Base-by-base conservation (phyloP, 2,329 filamentous ascomycete species). In the Penicillium psychrosexuale region DNA sequence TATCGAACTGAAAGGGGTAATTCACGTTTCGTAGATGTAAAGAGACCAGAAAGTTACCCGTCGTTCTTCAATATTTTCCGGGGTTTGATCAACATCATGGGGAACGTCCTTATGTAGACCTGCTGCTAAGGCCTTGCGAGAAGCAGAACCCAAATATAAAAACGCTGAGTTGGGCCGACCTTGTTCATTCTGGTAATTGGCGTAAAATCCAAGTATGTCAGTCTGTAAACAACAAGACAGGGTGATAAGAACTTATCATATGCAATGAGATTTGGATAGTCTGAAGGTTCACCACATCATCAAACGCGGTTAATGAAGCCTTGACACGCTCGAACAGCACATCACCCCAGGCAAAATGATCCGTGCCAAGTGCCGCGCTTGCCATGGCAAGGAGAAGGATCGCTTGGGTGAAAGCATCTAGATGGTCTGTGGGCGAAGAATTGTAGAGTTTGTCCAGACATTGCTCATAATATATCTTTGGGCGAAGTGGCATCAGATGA, bases 241-340 rank as follows among this genome's bases (percentile, higher is more conserved):
- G 1, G 8, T 4, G 3, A 34, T 40, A 33, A 59, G 8, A 28
- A 74, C 76, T 76, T 75, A 78, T 78, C 74, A 78, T 77, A 30
- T 78, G 64, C 13, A 77, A 59, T 0, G 75, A 69, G 7, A 77
- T 68, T 53, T 78, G 77, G 3, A 78, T 67, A 1, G 72, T 72
- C 48, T 78, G 74, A 13, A 77, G 59, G 40, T 78, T 78, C 2
- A 78, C 76, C 15, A 77, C 71, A 27, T 78, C 76, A 43, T 78
- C 76, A 44, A 75, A 66, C 6, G 69, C 65, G 6, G 61, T 61
- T 12, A 69, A 63, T 0, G 72, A 72, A 28, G 70, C 68, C 58
- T 76, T 78, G 3, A 75, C 75, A n/a, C 72, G 75, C 28, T 77
- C 72, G 22, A 75, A 76, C 27, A 78, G 53, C 22, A 77, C 67